phyloP scores from a whole-genome alignment of 257 asterid genomes.

The Solanum verrucosum region DNA sequence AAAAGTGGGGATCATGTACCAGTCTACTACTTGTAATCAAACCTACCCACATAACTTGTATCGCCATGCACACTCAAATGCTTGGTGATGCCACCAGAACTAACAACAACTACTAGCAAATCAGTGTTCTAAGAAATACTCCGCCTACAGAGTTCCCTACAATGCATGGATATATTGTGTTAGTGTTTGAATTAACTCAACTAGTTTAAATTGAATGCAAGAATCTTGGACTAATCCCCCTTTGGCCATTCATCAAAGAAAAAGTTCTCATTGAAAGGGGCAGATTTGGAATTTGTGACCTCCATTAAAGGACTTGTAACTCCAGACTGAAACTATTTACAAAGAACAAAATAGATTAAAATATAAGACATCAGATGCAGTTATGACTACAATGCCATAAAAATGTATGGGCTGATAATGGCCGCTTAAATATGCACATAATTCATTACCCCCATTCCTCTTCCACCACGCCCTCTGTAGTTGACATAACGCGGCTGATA shows the following conservation, averaged over 20 bases:
- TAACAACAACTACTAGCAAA: neutral
- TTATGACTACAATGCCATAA: neutral
- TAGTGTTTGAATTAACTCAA: neutral
- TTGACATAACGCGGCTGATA: slow-evolving; percentile 51
- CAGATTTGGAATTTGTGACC: neutral
- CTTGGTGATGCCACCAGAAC: neutral
- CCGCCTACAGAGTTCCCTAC: neutral
- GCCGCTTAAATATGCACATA: neutral
- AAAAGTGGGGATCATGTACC: neutral
- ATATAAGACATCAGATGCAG: neutral
- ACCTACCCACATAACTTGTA: neutral
- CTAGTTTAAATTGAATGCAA: neutral
- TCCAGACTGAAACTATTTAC: neutral
- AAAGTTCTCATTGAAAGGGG: neutral
- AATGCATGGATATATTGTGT: neutral
- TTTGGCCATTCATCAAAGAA: neutral
- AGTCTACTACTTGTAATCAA: neutral
- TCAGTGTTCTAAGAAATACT: neutral
- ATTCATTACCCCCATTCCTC: slow-evolving; percentile 61
- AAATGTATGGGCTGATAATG: neutral
- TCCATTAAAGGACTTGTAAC: neutral
- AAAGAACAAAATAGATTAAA: neutral
- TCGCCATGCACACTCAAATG: neutral
- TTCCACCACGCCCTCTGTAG: slow-evolving; percentile 93
- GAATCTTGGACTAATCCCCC: neutral